These are phyloP conservation scores for Corynascus novoguineensis DNA, from an alignment of 495 filamentous ascomycete species.

Conservation along the genomic window DNA sequence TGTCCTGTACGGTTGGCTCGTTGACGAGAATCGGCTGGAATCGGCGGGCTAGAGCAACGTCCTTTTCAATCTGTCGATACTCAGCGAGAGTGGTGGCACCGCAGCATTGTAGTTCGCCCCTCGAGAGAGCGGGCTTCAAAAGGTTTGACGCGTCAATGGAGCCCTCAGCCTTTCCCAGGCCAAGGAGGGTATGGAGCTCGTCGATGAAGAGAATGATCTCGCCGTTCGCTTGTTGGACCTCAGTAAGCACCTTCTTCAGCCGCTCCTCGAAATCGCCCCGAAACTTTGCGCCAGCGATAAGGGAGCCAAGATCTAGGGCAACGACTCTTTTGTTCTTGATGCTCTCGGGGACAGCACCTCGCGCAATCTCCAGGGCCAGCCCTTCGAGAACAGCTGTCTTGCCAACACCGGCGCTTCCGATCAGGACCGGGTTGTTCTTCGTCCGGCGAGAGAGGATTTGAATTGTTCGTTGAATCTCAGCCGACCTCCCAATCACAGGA, in stretches of 20 bases:
- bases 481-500: conserved; percentile 88
- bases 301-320: conserved; percentile 75
- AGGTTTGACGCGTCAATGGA: conserved; percentile 95
- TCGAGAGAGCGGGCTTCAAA: conserved; percentile 85
- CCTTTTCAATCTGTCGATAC: conserved; percentile 90
- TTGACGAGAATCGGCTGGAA: conserved; percentile 91
- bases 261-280: conserved; percentile 95
- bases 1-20: conserved; percentile 85
- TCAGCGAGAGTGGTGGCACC: conserved; percentile 91
- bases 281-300: conserved; percentile 95
- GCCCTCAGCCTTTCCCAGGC: conserved; percentile 90
- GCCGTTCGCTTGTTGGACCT: conserved; percentile 83
- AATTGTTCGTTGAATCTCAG: conserved; percentile 88
- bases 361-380: conserved; percentile 81
- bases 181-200: conserved; percentile 86
- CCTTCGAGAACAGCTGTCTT: conserved; percentile 96
- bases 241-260: conserved; percentile 81
- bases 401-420: conserved; percentile 86
- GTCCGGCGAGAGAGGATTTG: conserved; percentile 88
- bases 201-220: conserved; percentile 92
- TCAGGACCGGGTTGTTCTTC: conserved; percentile 95
- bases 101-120: conserved; percentile 91
- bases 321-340: conserved; percentile 93
- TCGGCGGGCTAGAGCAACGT: conserved; percentile 83
- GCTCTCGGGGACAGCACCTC: conserved; percentile 91